Evolutionary conservation across 2,329 filamentous ascomycete species (phyloP).

Genomic region (Neofusicoccum umdonicola): DNA sequence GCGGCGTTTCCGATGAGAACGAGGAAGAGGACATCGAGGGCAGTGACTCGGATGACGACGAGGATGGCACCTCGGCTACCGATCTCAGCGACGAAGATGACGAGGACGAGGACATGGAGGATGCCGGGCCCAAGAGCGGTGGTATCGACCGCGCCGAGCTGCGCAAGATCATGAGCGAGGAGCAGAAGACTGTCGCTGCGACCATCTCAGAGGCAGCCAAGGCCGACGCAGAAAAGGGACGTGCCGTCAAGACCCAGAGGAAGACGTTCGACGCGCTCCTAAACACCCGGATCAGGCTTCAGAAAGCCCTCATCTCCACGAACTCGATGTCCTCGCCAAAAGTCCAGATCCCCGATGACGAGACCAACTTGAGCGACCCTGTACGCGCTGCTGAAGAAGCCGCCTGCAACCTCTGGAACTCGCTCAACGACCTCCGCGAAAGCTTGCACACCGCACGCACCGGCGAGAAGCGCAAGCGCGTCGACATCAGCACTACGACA

Average conservation of each 20-base stretch:
- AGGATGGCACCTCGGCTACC: conserved; percentile 16
- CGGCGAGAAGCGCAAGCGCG: conserved; percentile 60
- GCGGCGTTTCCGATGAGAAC: conserved; percentile 36
- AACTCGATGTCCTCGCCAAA: conserved; percentile 63
- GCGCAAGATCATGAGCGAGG: conserved; percentile 64
- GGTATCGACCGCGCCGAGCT: conserved; percentile 55
- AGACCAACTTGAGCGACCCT: conserved; percentile 45
- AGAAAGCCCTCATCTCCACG: conserved; percentile 80
- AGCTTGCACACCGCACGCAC: conserved; percentile 54
- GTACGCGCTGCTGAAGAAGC: conserved; percentile 81
- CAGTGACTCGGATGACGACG: conserved; percentile 32
- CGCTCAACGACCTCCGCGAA: conserved; percentile 68
- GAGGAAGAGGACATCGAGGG: conserved; percentile 38
- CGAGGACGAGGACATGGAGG: conserved; percentile 24
- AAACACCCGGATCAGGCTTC: conserved; percentile 86
- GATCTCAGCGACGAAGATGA: conserved; percentile 26
- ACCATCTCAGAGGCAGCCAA: conserved; percentile 66
- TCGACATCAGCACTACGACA: conserved; percentile 53
- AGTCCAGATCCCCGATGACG: conserved; percentile 25
- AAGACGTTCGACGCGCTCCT: conserved; percentile 83
- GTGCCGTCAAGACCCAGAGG: conserved; percentile 81
- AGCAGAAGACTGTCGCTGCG: conserved; percentile 64
- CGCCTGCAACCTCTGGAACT: conserved; percentile 80
- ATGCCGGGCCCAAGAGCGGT: conserved; percentile 14
- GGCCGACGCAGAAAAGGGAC: conserved; percentile 79